A percentile compares a stretch with the other conserved stretches of the same genome.
Evolutionary conservation across 2,329 filamentous ascomycete genomes (phyloP).

Genomic region (Phialocephala sp.): DNA sequence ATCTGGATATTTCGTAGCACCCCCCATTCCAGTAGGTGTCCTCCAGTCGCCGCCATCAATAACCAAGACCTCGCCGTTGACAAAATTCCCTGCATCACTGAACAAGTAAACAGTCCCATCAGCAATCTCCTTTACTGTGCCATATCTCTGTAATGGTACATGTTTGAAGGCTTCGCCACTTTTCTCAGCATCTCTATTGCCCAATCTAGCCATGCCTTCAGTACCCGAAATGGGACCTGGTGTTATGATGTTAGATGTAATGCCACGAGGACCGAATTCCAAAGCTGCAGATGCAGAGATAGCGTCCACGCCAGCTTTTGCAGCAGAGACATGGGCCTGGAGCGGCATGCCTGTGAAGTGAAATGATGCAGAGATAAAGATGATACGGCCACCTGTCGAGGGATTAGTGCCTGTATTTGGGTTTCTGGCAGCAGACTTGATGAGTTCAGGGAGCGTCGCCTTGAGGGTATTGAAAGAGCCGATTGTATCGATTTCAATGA

Average conservation of each 20-base stretch:
- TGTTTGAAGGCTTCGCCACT: slow-evolving; percentile 42
- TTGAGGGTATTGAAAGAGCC: slow-evolving; percentile 96
- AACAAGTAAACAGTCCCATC: slow-evolving; percentile 92
- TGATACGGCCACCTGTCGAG: slow-evolving; percentile 75
- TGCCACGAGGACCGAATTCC: slow-evolving; percentile 86
- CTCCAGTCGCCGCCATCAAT: slow-evolving; percentile 60
- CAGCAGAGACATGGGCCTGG: slow-evolving; percentile 88
- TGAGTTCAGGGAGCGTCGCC: slow-evolving; percentile 82
- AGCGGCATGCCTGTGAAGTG: slow-evolving; percentile 88
- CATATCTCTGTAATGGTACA: slow-evolving; percentile 78
- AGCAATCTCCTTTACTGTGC: slow-evolving; percentile 84
- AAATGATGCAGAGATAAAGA: slow-evolving; percentile 89
- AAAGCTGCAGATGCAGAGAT: slow-evolving; percentile 80
- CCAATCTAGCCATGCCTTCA: slow-evolving; percentile 75
- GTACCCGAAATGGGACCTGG: slow-evolving; percentile 81
- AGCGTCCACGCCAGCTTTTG: slow-evolving; percentile 90
- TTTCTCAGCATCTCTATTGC: slow-evolving; percentile 38
- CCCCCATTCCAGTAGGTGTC: slow-evolving; percentile 30
- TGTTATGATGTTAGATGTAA: slow-evolving; percentile 87
- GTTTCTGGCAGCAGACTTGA: slow-evolving; percentile 69
- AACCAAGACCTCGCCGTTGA: slow-evolving; percentile 83
- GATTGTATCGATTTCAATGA: slow-evolving; percentile 95
- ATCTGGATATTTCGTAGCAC: slow-evolving; percentile 37
- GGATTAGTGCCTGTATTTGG: slow-evolving; percentile 64
- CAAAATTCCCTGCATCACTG: slow-evolving; percentile 82